phyloP scores from a whole-genome alignment of 2,329 filamentous ascomycete species.

The Sclerotinia borealis region DNA sequence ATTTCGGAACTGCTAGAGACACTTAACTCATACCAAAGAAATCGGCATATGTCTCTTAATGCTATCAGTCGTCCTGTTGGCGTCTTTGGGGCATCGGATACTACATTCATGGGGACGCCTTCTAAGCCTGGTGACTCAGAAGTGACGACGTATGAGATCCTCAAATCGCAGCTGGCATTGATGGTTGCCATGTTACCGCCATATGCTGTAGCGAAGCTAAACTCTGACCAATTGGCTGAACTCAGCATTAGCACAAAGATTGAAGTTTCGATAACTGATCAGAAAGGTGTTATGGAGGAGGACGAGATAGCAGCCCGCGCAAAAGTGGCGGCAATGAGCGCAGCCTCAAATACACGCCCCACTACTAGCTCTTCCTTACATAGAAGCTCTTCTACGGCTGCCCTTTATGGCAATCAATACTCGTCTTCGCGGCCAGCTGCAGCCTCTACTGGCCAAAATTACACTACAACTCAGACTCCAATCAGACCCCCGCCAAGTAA shows the following conservation, averaged over 20 bases:
- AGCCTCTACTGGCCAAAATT: constrained; percentile 10
- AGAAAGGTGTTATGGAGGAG: constrained; percentile 49
- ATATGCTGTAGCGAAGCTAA: constrained; percentile 51
- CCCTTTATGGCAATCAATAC: constrained; percentile 33
- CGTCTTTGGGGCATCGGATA: constrained; percentile 59
- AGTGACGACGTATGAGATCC: constrained; percentile 44
- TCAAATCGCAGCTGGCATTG: constrained; percentile 46
- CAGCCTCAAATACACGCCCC: constrained; percentile 20
- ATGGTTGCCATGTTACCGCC: constrained; percentile 48
- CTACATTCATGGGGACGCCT: constrained; percentile 47
- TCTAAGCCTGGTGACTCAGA: constrained; percentile 58
- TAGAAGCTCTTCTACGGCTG: constrained; percentile 22
- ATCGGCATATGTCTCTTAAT: constrained; percentile 64
- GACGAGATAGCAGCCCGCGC: constrained; percentile 36
- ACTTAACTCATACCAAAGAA: constrained; percentile 71
- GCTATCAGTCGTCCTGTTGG: constrained; percentile 55
- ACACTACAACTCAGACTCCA: constrained; percentile 25
- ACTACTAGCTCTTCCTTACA: constrained; percentile 22
- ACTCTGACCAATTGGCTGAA: constrained; percentile 48
- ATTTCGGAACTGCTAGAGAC: constrained; percentile 73
- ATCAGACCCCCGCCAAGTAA: constrained; percentile 24
- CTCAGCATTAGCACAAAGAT: constrained; percentile 48
- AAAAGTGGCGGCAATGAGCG: constrained; percentile 24
- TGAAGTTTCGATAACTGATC: constrained; percentile 41
- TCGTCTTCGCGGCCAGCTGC: constrained; percentile 21